Evolutionary conservation across 108 stramenopile genomes (phyloP).

Genomic region (Nannochloropsis gaditana): DNA sequence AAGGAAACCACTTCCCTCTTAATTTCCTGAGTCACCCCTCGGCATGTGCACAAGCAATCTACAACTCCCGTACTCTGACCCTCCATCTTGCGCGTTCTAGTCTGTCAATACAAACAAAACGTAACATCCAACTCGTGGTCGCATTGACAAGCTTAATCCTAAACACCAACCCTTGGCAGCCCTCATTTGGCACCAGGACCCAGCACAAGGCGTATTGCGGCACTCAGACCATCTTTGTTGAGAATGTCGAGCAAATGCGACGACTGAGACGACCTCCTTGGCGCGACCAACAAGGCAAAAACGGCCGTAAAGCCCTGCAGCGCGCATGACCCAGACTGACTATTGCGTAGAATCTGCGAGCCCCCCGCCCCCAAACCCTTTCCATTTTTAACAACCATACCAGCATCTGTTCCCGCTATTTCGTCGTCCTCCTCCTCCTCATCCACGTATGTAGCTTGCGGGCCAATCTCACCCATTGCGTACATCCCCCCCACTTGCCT

Average conservation of each 20-base stretch:
- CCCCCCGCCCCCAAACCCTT: not conserved
- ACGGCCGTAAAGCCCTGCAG: slow-evolving; percentile 12
- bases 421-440: not conserved
- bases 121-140: too few species aligned
- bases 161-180: too few species aligned
- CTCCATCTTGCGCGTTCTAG: too few species aligned
- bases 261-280: not conserved
- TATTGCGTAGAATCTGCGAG: not conserved
- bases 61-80: too few species aligned
- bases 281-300: slow-evolving; percentile 6
- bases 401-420: not conserved
- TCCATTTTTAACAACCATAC: not conserved
- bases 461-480: not conserved
- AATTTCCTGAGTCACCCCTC: too few species aligned
- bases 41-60: too few species aligned
- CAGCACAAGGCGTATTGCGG: not conserved
- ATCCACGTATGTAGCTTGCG: not conserved
- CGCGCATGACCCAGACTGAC: slow-evolving; percentile 10
- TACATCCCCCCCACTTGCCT: not conserved
- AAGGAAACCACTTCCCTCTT: too few species aligned
- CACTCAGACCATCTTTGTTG: not conserved
- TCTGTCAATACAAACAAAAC: too few species aligned
- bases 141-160: too few species aligned
- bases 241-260: not conserved
- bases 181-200: not conserved